phyloP scores from a whole-genome alignment of 805 yeast species.

The Candida fluviatilis region DNA sequence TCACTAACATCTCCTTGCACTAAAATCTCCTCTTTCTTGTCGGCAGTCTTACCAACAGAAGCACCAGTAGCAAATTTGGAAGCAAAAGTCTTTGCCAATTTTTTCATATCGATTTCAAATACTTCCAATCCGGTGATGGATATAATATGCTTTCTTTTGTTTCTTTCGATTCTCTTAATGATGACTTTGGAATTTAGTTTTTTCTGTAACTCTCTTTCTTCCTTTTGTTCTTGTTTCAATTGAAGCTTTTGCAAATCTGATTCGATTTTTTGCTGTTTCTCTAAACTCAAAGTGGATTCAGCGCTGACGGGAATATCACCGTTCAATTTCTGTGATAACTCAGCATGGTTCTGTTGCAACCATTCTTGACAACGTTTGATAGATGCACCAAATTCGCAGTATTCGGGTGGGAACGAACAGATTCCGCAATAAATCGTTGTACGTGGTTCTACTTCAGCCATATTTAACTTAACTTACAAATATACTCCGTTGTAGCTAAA shows the following conservation, averaged over 20 bases:
- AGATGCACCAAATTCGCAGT: constrained; percentile 85
- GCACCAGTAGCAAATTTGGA: constrained; percentile 96
- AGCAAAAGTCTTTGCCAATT: constrained; percentile 86
- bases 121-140: constrained; percentile 87
- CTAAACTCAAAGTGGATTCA: constrained; percentile 50
- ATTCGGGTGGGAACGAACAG: constrained; percentile 83
- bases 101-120: constrained; percentile 84
- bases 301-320: constrained; percentile 54
- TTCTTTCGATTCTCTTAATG: constrained; percentile 84
- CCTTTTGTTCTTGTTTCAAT: constrained; percentile 78
- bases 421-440: constrained; percentile 66
- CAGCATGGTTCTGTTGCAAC: constrained; percentile 59
- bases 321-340: constrained; percentile 57
- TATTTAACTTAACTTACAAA: constrained; percentile 1
- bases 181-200: constrained; percentile 75
- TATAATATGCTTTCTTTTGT: constrained; percentile 82
- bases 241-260: constrained; percentile 82
- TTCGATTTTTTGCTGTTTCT: constrained; percentile 77
- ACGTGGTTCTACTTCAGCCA: constrained; percentile 21
- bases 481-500: neutral
- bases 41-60: constrained; percentile 82
- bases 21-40: constrained; percentile 86
- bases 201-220: constrained; percentile 77
- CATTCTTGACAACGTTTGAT: constrained; percentile 81
- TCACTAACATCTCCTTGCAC: constrained; percentile 96